A percentile compares a stretch with the other conserved stretches of the same genome.
Evolutionary conservation across 805 yeast genomes (phyloP).

Genomic region (Blastobotrys terrestris): DNA sequence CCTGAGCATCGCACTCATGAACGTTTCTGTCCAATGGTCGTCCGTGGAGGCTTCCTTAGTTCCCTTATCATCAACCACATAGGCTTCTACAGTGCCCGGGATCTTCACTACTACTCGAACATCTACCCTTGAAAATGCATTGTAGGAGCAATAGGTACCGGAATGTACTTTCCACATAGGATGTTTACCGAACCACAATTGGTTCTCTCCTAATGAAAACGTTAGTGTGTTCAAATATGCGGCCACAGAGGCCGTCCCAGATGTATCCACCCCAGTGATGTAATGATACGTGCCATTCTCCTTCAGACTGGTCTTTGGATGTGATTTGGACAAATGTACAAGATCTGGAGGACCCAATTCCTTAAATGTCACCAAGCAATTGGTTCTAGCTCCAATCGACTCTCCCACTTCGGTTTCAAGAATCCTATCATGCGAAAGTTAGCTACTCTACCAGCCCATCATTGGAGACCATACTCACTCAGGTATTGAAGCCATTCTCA

Average conservation of each 20-base stretch:
- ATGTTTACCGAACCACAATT: constrained; percentile 68
- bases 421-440: constrained; percentile 28
- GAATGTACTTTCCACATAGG: constrained; percentile 37
- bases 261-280: constrained; percentile 48
- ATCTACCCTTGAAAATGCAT: constrained; percentile 68
- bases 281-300: constrained; percentile 51
- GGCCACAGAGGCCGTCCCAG: constrained; percentile 48
- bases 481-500: constrained; percentile 2
- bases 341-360: constrained; percentile 76
- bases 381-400: constrained; percentile 46
- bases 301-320: constrained; percentile 38
- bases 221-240: constrained; percentile 49
- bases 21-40: constrained; percentile 44
- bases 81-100: constrained; percentile 43
- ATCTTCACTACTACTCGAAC: constrained; percentile 58
- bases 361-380: constrained; percentile 36
- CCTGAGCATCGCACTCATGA: constrained; percentile 66
- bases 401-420: constrained; percentile 47
- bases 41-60: constrained; percentile 30
- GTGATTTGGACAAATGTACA: constrained; percentile 42
- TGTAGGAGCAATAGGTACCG: constrained; percentile 51
- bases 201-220: constrained; percentile 43
- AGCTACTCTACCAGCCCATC: not conserved
- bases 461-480: not conserved
- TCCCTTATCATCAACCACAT: constrained; percentile 32